Base-by-base conservation (phyloP, 306 rosid species). In the Fragaria ananassa region DNA sequence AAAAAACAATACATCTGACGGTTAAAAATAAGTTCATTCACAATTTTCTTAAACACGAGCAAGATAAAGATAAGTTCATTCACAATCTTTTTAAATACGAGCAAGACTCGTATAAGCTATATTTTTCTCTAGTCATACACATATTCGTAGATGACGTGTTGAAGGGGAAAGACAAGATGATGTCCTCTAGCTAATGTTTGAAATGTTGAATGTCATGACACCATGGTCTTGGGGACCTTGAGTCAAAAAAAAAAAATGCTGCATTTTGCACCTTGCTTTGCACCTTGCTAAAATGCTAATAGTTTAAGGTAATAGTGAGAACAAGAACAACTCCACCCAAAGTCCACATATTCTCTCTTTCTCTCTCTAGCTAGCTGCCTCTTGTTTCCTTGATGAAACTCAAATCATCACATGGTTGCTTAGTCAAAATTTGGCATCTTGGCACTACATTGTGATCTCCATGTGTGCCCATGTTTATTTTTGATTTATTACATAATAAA, bases 181-280 rank as follows among this genome's bases (percentile, higher is more conserved):
- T 29, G 1, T 29, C n/a, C 67, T 29, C 15, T 8, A 4, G 76
- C n/a, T 51, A 54, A 56, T 7, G 51, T 37, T n/a, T 39, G 13
- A 37, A 72, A 10, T 10, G 68, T 23, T 58, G 77, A 73, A 58
- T 23, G 21, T 25, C 23, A 17, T 7, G 39, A 21, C 6, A 1
- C 11, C 27, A 41, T 4, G 51, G 51, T 41, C 46, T 39, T 42
- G 13, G 51, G 9, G 41, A 29, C 1, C 1, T 2, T 73, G 23
- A 17, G 69, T 74, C 25, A 74, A 73, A 41, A 57, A 56, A 73
- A 73, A 41, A 57, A 56, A 14, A 19, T n/a, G 56, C 41, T 44
- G 37, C 56, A 69, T 46, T 60, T 45, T 25, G 54, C 56, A 39
- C 42, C 66, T 72, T 72, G 35, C 44, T 60, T 45, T 25, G 54